Percentiles rank a stretch among this genome's conserved stretches.
Conservation (phyloP, 768 basidiomycete species). For the Russula sp. region DNA sequence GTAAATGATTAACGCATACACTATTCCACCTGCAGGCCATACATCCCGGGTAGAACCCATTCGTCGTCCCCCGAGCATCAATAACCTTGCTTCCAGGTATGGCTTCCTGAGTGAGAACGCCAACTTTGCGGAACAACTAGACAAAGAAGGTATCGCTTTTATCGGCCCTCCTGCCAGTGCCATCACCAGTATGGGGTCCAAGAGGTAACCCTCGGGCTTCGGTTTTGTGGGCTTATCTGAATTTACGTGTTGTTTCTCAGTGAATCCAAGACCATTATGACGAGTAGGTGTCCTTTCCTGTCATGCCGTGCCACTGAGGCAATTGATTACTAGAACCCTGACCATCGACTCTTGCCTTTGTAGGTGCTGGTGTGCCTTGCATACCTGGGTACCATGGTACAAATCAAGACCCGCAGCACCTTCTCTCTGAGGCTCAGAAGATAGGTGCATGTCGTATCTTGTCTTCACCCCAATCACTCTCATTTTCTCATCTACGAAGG, state of each 20-base stretch:
- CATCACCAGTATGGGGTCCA: constrained; percentile 93
- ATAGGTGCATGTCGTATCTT: constrained; percentile 50
- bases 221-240: background rate
- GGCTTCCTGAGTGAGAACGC: constrained; percentile 94
- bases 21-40: constrained; percentile 56
- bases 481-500: constrained; percentile 40
- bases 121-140: constrained; percentile 67
- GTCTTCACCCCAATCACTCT: background rate
- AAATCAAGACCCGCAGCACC: constrained; percentile 70
- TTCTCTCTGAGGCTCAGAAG: constrained; percentile 63
- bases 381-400: constrained; percentile 92
- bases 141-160: constrained; percentile 79
- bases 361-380: constrained; percentile 86
- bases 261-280: constrained; percentile 96
- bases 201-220: constrained; percentile 56
- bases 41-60: constrained; percentile 71
- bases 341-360: background rate
- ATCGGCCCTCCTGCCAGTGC: constrained; percentile 88
- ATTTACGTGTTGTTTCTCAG: constrained; percentile 39
- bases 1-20: constrained; percentile 2
- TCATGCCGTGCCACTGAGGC: background rate
- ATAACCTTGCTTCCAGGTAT: constrained; percentile 49
- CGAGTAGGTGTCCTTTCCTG: constrained; percentile 43
- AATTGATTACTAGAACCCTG: constrained; percentile 10
- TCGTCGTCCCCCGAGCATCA: background rate